A percentile compares a stretch with the other conserved stretches of the same genome.
phyloP scores from a whole-genome alignment of 176 grass and related monocot genomes.

The Eleusine coracana region DNA sequence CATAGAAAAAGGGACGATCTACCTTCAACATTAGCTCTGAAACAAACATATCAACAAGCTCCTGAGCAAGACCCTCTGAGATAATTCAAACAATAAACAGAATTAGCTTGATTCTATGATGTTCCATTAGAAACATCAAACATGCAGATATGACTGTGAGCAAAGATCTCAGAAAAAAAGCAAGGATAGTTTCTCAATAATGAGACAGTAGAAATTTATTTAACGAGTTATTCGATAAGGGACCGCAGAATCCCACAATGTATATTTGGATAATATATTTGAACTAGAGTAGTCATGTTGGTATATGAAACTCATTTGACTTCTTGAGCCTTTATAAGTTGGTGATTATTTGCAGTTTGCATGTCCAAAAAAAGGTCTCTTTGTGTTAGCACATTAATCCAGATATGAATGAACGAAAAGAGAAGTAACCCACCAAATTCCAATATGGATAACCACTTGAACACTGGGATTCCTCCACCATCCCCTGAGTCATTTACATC shows the following conservation, averaged over 20 bases:
- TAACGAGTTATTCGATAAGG: conserved; percentile 10
- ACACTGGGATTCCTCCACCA: conserved; percentile 73
- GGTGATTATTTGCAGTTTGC: no score
- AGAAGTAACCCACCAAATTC: conserved; percentile 60
- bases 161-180: neutral
- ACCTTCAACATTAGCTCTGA: conserved; percentile 82
- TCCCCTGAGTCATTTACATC: conserved; percentile 79
- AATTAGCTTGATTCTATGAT: conserved; percentile 17
- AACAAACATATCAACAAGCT: conserved; percentile 84
- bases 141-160: neutral
- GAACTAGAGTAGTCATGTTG: conserved; percentile 1
- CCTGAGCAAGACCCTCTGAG: conserved; percentile 70
- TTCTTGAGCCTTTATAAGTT: neutral
- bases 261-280: neutral
- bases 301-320: conserved; percentile 21
- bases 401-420: neutral
- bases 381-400: conserved; percentile 9
- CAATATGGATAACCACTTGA: conserved; percentile 58
- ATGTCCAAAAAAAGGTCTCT: conserved; percentile 1
- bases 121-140: conserved; percentile 14
- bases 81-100: conserved; percentile 30
- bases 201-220: conserved; percentile 25
- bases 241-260: neutral
- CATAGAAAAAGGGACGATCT: neutral
- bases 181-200: neutral